Percentiles rank a stretch among this genome's conserved stretches.
Conservation (phyloP, 2,329 filamentous ascomycete genomes). For the Microdochium paspali region DNA sequence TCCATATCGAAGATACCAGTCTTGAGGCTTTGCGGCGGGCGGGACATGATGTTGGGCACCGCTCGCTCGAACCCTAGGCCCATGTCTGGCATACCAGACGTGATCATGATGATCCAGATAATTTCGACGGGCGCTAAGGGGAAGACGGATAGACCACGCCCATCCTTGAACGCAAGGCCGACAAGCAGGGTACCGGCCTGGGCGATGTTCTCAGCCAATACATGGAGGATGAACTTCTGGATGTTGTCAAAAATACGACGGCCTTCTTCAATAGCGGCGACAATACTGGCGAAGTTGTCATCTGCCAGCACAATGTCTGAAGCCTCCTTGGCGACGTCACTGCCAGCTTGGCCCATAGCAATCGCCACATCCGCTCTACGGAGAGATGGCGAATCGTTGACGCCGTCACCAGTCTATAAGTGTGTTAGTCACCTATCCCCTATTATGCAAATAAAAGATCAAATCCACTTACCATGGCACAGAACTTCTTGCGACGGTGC, state of each 20-base stretch:
- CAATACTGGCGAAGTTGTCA: slow-evolving; percentile 66
- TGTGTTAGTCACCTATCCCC: not conserved
- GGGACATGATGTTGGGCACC: slow-evolving; percentile 57
- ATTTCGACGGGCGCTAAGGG: slow-evolving; percentile 68
- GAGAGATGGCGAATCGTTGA: slow-evolving; percentile 63
- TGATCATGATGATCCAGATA: slow-evolving; percentile 76
- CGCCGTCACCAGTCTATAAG: slow-evolving; percentile 55
- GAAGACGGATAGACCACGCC: slow-evolving; percentile 56
- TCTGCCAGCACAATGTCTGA: slow-evolving; percentile 63
- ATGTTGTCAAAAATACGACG: slow-evolving; percentile 68
- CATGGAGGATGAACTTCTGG: slow-evolving; percentile 63
- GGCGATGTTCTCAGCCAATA: slow-evolving; percentile 62
- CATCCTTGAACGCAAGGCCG: slow-evolving; percentile 64
- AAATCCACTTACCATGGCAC: slow-evolving; percentile 44
- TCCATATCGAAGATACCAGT: slow-evolving; percentile 58
- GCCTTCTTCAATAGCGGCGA: slow-evolving; percentile 63
- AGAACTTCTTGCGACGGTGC: slow-evolving; percentile 54
- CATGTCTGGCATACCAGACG: slow-evolving; percentile 66
- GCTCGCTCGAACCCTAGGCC: slow-evolving; percentile 66
- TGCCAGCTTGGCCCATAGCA: slow-evolving; percentile 53
- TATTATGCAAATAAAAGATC: not conserved
- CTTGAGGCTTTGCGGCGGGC: slow-evolving; percentile 55
- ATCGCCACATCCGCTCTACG: slow-evolving; percentile 64
- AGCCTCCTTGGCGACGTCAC: slow-evolving; percentile 54
- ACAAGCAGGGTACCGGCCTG: slow-evolving; percentile 62